Evolutionary conservation across 495 filamentous ascomycete species (phyloP).

Genomic region (Amorphotheca resinae): DNA sequence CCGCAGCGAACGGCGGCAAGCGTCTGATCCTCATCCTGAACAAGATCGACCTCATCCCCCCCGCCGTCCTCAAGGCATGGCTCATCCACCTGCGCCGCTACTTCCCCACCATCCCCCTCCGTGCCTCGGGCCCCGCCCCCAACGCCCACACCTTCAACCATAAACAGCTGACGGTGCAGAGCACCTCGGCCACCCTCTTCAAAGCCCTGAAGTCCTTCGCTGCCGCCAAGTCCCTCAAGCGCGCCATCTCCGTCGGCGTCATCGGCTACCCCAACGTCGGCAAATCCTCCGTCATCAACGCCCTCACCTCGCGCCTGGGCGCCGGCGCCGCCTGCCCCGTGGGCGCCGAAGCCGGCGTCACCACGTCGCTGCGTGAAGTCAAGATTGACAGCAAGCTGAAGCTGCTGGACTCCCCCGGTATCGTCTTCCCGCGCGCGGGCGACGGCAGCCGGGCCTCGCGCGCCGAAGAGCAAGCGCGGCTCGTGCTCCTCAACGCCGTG

Average conservation of each 20-base stretch:
- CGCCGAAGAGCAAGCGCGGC: slow-evolving; percentile 67
- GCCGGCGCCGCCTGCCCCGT: slow-evolving; percentile 61
- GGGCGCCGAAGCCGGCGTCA: slow-evolving; percentile 88
- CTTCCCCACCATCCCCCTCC: slow-evolving; percentile 87
- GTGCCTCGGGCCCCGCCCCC: slow-evolving; percentile 67
- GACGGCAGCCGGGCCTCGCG: slow-evolving; percentile 42
- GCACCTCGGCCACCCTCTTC: slow-evolving; percentile 78
- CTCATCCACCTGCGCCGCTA: slow-evolving; percentile 73
- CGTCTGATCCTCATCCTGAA: slow-evolving; percentile 87
- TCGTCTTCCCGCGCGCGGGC: slow-evolving; percentile 66
- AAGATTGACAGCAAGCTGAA: slow-evolving; percentile 94
- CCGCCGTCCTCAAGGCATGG: slow-evolving; percentile 71
- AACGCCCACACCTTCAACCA: slow-evolving; percentile 92
- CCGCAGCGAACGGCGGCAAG: slow-evolving; percentile 70
- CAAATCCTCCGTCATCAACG: slow-evolving; percentile 95
- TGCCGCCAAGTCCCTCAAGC: slow-evolving; percentile 71
- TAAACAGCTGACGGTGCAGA: slow-evolving; percentile 74
- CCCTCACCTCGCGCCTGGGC: slow-evolving; percentile 67
- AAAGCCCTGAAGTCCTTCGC: slow-evolving; percentile 84
- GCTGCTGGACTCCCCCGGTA: slow-evolving; percentile 88
- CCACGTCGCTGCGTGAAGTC: slow-evolving; percentile 74
- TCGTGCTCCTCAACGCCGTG: slow-evolving; percentile 80
- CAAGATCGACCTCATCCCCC: slow-evolving; percentile 90
- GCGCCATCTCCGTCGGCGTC: slow-evolving; percentile 81
- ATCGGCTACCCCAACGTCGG: slow-evolving; percentile 97